Base-by-base conservation (phyloP, 192 early-diverging fungal species). In the Backusella parvicylindrica region DNA sequence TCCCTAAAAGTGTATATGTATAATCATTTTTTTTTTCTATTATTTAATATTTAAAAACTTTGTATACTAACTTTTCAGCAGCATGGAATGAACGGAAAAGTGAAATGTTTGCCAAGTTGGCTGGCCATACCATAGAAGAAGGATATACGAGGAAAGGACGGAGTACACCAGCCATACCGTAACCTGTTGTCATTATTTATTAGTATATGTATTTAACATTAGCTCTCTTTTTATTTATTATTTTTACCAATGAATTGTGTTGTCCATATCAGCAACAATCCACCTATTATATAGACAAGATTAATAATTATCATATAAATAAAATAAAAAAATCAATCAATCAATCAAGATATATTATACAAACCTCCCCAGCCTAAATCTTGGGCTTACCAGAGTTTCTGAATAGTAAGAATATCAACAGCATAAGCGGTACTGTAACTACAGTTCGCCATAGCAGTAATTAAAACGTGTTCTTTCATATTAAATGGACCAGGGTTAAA, bases 41-140 rank as follows among this genome's bases (percentile, higher is more conserved):
- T 47, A 40, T 36, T 36, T 28, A 9, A n/a, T 15, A 60, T 18
- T 30, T 50, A 23, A 50, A 68, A 7, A 13, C 13, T 69, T n/a
- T 37, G n/a, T 16, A 2, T 23, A 18, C 28, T 43, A 78, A 76
- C 11, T 43, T 53, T 1, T 71, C 65, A 11, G 23, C 23, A 33
- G 71, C 41, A 76, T 97, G 93, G 65, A 96, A 87, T 2, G 92
- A 89, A 21, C 89, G 88, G 81, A 95, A 94, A 18, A 96, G 79
- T 16, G 92, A 89, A 32, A 93, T 90, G 49, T 88, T 89, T 47
- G 92, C 86, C 32, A 98, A 86, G 28, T 86, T 91, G 2, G 87
- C 73, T 3, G 96, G 96, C 95, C 95, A 99, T 53, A 94, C 84
- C 95, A 97, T 96, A 18, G 89, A 82, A 1, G 92, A 85, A 40